These are phyloP conservation scores for Cryptococcus jaspeensis DNA, from an alignment of 1,284 basidiomycete species.

Conservation along the genomic window DNA sequence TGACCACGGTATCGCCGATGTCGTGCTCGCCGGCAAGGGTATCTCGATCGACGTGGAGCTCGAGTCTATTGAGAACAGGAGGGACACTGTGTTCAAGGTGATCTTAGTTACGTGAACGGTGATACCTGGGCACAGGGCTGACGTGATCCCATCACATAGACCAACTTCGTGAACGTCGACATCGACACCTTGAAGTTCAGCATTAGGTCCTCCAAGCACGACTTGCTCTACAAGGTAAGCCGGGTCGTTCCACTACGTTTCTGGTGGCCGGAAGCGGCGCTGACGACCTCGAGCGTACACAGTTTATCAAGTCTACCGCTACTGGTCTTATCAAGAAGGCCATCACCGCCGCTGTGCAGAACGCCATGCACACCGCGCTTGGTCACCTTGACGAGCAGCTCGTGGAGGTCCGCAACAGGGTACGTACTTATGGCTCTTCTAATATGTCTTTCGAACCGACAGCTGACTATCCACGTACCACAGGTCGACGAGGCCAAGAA, in stretches of 20 bases:
- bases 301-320: conserved; percentile 41
- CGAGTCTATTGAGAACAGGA: conserved; percentile 47
- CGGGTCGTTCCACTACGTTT: conserved; percentile 49
- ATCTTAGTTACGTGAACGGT: background rate
- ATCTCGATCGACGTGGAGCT: conserved; percentile 53
- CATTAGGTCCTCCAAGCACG: conserved; percentile 88
- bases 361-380: conserved; percentile 73
- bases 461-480: conserved; percentile 33
- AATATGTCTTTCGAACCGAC: conserved; percentile 29
- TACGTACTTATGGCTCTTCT: conserved; percentile 4
- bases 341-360: conserved; percentile 77
- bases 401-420: conserved; percentile 54
- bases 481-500: conserved; percentile 68
- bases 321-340: conserved; percentile 81
- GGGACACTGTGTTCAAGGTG: conserved; percentile 40
- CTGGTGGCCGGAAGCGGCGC: background rate
- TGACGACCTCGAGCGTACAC: background rate
- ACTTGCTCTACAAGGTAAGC: conserved; percentile 81
- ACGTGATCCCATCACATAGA: conserved; percentile 8
- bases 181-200: conserved; percentile 75
- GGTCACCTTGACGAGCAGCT: conserved; percentile 76
- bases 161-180: conserved; percentile 59
- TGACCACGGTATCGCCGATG: conserved; percentile 90
- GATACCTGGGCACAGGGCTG: no score
- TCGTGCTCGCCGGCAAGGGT: conserved; percentile 73